Conservation (phyloP, 148 eudicot species). For the Beta vulgaris region DNA sequence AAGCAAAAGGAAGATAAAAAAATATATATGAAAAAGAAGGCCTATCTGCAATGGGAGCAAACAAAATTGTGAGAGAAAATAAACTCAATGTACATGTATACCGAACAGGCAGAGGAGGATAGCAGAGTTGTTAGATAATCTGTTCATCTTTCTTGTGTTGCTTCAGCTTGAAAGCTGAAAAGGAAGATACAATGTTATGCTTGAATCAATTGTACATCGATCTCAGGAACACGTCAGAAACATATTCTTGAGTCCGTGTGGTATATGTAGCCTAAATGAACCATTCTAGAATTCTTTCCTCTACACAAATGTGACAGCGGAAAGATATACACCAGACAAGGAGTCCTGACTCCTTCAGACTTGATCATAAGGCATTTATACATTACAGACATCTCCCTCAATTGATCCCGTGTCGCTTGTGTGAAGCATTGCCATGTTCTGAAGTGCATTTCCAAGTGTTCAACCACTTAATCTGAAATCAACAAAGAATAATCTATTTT, state of each 20-base stretch:
- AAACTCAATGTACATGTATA: slow-evolving; percentile 6
- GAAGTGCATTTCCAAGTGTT: background rate
- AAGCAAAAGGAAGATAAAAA: background rate
- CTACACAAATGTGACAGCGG: background rate
- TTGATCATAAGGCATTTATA: background rate
- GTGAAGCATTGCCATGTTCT: background rate
- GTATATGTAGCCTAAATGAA: slow-evolving; percentile 2
- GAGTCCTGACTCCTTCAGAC: background rate
- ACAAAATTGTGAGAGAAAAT: slow-evolving; percentile 1
- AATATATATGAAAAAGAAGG: too few relatives aligned
- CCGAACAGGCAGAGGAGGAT: background rate
- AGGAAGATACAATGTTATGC: slow-evolving; percentile 7
- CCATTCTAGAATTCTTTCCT: slow-evolving; percentile 9
- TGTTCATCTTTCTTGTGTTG: slow-evolving; percentile 11
- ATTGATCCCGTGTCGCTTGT: background rate
- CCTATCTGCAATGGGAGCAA: background rate
- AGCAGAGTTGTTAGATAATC: slow-evolving; percentile 8
- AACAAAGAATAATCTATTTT: background rate
- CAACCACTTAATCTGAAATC: slow-evolving; percentile 8
- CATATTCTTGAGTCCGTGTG: background rate
- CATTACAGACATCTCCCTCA: background rate
- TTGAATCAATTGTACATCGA: slow-evolving; percentile 5
- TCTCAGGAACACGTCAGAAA: slow-evolving; percentile 2
- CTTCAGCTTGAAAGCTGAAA: slow-evolving; percentile 12
- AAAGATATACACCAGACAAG: slow-evolving; percentile 14